A percentile compares a stretch with the other conserved stretches of the same genome.
phyloP scores from a whole-genome alignment of 352 stramenopile species.

The Pythium folliculosum region DNA sequence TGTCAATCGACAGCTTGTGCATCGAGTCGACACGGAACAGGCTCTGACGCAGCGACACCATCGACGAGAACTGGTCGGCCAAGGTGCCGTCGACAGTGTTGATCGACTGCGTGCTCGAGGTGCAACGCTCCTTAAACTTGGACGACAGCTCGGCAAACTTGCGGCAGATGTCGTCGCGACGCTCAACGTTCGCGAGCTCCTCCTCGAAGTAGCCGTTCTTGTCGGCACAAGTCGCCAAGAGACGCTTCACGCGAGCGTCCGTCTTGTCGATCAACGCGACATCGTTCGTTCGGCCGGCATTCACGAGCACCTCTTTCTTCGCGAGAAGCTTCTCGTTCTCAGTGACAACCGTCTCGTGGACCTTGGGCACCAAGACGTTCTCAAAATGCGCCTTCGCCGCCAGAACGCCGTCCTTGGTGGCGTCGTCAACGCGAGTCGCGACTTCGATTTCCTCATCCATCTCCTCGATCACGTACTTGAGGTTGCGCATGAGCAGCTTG shows the following conservation, averaged over 20 bases:
- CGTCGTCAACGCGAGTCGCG: conserved; percentile 68
- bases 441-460: conserved; percentile 88
- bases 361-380: conserved; percentile 67
- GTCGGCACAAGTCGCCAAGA: conserved; percentile 68
- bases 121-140: conserved; percentile 78
- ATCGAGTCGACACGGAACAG: conserved; percentile 50
- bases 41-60: conserved; percentile 67
- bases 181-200: conserved; percentile 74
- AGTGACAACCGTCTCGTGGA: conserved; percentile 63
- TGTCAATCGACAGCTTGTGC: conserved; percentile 25
- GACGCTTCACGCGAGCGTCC: conserved; percentile 62
- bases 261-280: conserved; percentile 76
- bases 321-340: conserved; percentile 83
- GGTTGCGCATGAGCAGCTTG: conserved; percentile 82
- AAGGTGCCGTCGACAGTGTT: conserved; percentile 77
- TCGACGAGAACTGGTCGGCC: conserved; percentile 77
- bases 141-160: conserved; percentile 76
- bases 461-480: conserved; percentile 89
- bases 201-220: conserved; percentile 79
- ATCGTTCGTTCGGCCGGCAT: conserved; percentile 57
- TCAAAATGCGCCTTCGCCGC: conserved; percentile 73
- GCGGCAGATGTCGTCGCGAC: conserved; percentile 72
- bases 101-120: conserved; percentile 72
- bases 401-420: conserved; percentile 68
- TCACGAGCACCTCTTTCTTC: conserved; percentile 72